phyloP scores from a whole-genome alignment of 345 rosid genomes.

The Populus davidiana region DNA sequence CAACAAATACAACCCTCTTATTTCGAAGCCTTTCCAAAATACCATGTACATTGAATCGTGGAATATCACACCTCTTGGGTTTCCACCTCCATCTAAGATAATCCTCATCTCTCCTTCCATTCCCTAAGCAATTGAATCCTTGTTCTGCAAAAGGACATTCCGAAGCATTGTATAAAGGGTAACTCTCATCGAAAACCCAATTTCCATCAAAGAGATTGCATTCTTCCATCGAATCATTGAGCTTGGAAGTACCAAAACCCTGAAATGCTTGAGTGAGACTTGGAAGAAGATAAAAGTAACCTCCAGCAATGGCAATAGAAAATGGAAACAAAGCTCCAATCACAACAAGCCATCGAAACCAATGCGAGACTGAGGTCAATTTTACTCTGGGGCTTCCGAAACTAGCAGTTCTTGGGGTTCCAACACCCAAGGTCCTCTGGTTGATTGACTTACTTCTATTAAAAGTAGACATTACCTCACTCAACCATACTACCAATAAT shows the following conservation, averaged over 20 bases:
- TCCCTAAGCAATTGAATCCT: constrained; percentile 75
- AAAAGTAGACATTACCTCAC: constrained; percentile 45
- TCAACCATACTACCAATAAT: constrained; percentile 26
- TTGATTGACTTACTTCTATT: constrained; percentile 36
- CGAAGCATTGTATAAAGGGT: constrained; percentile 65
- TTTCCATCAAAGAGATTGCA: constrained; percentile 60
- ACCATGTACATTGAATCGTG: constrained; percentile 45
- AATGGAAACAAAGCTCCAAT: constrained; percentile 53
- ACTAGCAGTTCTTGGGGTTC: constrained; percentile 39
- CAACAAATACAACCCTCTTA: constrained; percentile 79
- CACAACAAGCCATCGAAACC: constrained; percentile 49
- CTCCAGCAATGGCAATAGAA: constrained; percentile 44
- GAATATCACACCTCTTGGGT: constrained; percentile 61
- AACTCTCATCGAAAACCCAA: constrained; percentile 60
- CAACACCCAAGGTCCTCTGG: constrained; percentile 37
- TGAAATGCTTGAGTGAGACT: constrained; percentile 48
- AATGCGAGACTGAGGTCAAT: constrained; percentile 36
- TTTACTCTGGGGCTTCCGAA: constrained; percentile 32
- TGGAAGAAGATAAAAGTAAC: constrained; percentile 66
- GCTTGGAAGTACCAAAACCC: constrained; percentile 37
- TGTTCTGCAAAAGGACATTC: constrained; percentile 72
- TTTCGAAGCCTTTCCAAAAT: constrained; percentile 55
- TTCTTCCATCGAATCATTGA: constrained; percentile 29
- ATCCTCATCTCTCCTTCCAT: constrained; percentile 56
- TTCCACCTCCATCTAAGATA: constrained; percentile 85